Evolutionary conservation across 2,329 filamentous ascomycete genomes (phyloP).

Genomic region (Arthrobotrys conoides): DNA sequence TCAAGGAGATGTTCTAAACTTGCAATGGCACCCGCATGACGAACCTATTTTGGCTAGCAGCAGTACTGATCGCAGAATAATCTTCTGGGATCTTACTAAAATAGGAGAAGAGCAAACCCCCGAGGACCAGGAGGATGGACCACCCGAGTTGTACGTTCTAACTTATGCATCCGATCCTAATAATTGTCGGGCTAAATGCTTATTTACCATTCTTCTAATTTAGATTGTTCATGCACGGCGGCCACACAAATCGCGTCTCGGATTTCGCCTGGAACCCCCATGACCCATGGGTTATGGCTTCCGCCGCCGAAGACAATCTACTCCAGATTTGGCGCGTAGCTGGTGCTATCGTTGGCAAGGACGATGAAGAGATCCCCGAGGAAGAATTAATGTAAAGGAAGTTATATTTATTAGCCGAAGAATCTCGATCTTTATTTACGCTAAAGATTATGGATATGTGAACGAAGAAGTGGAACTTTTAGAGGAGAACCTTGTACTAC

Average conservation of each 20-base stretch:
- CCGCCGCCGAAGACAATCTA: conserved; percentile 95
- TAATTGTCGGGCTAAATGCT: conserved; percentile 43
- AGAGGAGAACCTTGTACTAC: conserved; percentile 29
- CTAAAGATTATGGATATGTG: background rate
- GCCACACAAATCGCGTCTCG: conserved; percentile 94
- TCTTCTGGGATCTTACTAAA: conserved; percentile 95
- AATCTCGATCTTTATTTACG: background rate
- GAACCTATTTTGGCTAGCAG: conserved; percentile 89
- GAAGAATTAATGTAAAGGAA: conserved; percentile 47
- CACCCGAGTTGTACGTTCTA: conserved; percentile 85
- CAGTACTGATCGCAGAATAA: conserved; percentile 91
- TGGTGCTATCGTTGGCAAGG: conserved; percentile 83
- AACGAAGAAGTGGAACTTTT: conserved; percentile 4
- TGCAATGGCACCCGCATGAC: conserved; percentile 95
- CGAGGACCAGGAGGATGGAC: conserved; percentile 94
- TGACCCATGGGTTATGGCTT: conserved; percentile 96
- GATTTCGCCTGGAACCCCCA: conserved; percentile 99
- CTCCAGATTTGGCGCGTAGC: conserved; percentile 94
- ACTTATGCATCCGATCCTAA: background rate
- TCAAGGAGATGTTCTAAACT: conserved; percentile 87
- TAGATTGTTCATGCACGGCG: conserved; percentile 97
- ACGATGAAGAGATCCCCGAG: conserved; percentile 78
- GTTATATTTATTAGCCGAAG: background rate
- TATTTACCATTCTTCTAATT: conserved; percentile 60
- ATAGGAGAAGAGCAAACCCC: conserved; percentile 95